Base-by-base conservation (phyloP, 352 stramenopile species). In the Pythium folliculosum region DNA sequence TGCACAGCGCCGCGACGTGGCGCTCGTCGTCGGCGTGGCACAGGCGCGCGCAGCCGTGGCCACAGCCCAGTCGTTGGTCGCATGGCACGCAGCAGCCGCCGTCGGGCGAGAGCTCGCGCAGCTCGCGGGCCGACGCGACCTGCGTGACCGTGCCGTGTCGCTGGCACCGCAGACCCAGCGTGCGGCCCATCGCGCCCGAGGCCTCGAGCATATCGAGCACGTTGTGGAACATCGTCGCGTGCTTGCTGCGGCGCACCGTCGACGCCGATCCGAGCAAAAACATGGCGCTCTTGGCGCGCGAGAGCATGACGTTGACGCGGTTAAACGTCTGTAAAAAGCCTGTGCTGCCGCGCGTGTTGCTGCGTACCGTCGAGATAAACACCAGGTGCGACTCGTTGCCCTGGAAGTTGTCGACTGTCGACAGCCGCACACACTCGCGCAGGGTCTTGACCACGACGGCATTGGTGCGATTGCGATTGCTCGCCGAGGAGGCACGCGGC, bases 311-410 rank as follows among this genome's bases (percentile, higher is more conserved):
- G 40, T 90, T 90, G 21, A 92, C 80, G n/a, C 84, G 73, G 67
- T 92, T 88, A 3, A 75, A 75, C 1, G 72, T 86, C 45, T 81
- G 87, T 22, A 94, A 65, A 56, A 96, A 96, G n/a, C 88, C 88
- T 66, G 88, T 86, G n/a, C 67, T 72, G 60, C 71, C 63, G 14
- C 72, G 70, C 22, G 68, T 56, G 65, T 79, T 90, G 64, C 73
- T 84, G 40, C 88, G 81, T n/a, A 96, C 88, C 6, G 87, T 68
- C 49, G 73, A 88, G 9, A 81, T 72, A 37, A 94, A 70, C 45
- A 96, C 77, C 17, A 96, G 63, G 6, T 75, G 79, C 3, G 80
- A 78, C 74, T 96, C 86, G 51, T 94, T 81, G 9, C 88, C 88
- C 74, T 96, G 86, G 54, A 90, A 90, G 60, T 90, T 90, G 50